Evolutionary conservation across 2,329 filamentous ascomycete species (phyloP), one percentile per base, ranked within the genome.

Genomic region (Chalaropsis ovoidea): DNA sequence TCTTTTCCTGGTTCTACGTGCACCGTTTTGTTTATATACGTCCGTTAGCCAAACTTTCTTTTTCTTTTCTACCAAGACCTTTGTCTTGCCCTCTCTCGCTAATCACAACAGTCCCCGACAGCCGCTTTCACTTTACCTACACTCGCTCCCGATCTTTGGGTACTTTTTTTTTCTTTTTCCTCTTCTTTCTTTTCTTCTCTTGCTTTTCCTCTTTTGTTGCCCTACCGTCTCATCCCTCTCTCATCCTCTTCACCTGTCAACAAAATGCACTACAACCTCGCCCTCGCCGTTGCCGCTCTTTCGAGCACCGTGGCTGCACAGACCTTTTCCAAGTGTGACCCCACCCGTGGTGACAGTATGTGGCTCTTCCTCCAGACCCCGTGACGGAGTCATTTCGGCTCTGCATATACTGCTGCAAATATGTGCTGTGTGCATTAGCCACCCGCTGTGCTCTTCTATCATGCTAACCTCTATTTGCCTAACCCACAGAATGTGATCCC

Each of bases 311-410:
- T 77, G 67, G 75, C 78, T 66, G 82, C 80, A 65, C 82, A 85
- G 77, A 85, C 82, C 67, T 78, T 71, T 71, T 82, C 81, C 7
- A 71, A 72, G 11, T 85, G 82, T 73, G 78, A 84, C 72, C 82
- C 82, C 61, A 65, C 68, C 24, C 56, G 61, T 24, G 67, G 67
- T 56, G 66, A 69, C n/a, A 63, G 68, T 69, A 65, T 64, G 68
- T 67, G 43, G n/a, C 45, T 52, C 39, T 54, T 39, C 54, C 43
- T 22, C 17, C 41, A 47, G 8, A 11, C 15, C 27, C 17, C 27
- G 17, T 58, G 1, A 8, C 54, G 54, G 54, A 6, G 54, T 58
- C 54, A 58, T 58, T 58, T 58, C 54, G 54, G 54, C 54, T 39
- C 17, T 58, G 24, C 31, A 39, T 8, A 39, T n/a, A 5, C n/a